Percentiles rank a stretch among this genome's conserved stretches.
Conservation (phyloP, 2,329 filamentous ascomycete species). For the Exophiala calicioides region DNA sequence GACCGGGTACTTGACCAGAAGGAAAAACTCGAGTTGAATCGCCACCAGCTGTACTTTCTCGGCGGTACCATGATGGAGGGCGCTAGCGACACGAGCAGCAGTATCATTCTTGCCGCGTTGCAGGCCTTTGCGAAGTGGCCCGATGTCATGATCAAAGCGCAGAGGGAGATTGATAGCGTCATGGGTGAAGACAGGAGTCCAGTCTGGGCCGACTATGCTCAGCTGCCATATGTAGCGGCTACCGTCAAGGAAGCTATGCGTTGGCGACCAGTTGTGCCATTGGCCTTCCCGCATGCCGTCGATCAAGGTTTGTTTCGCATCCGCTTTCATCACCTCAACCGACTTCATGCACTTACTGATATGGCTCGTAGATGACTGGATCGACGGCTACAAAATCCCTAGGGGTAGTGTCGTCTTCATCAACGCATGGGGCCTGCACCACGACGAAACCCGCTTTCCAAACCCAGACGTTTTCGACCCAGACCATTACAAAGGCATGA, state of each 20-base stretch:
- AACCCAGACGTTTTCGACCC: slow-evolving; percentile 38
- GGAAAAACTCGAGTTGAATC: slow-evolving; percentile 35
- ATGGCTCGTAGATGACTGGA: slow-evolving; percentile 39
- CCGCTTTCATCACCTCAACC: slow-evolving; percentile 25
- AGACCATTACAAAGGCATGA: slow-evolving; percentile 36
- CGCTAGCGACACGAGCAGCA: slow-evolving; percentile 44
- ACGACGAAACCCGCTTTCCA: slow-evolving; percentile 36
- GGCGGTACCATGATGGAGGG: slow-evolving; percentile 37
- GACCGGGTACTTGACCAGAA: slow-evolving; percentile 44
- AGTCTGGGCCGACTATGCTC: slow-evolving; percentile 34
- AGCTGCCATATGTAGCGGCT: slow-evolving; percentile 38
- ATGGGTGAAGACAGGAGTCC: slow-evolving; percentile 38
- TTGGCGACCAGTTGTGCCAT: slow-evolving; percentile 47
- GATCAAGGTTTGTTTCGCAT: slow-evolving; percentile 25
- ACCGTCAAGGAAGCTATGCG: slow-evolving; percentile 38
- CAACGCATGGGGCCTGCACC: slow-evolving; percentile 39
- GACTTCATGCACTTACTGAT: slow-evolving; percentile 37
- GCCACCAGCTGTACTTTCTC: slow-evolving; percentile 46
- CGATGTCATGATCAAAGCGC: slow-evolving; percentile 45
- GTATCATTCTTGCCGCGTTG: slow-evolving; percentile 40
- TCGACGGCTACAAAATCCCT: slow-evolving; percentile 50
- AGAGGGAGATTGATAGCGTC: slow-evolving; percentile 46
- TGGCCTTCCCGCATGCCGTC: slow-evolving; percentile 51
- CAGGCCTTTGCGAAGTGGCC: slow-evolving; percentile 54
- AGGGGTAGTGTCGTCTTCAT: slow-evolving; percentile 47